A percentile compares a stretch with the other conserved stretches of the same genome.
Evolutionary conservation across 2,329 filamentous ascomycete genomes (phyloP).

Genomic region (Alternaria sp.): DNA sequence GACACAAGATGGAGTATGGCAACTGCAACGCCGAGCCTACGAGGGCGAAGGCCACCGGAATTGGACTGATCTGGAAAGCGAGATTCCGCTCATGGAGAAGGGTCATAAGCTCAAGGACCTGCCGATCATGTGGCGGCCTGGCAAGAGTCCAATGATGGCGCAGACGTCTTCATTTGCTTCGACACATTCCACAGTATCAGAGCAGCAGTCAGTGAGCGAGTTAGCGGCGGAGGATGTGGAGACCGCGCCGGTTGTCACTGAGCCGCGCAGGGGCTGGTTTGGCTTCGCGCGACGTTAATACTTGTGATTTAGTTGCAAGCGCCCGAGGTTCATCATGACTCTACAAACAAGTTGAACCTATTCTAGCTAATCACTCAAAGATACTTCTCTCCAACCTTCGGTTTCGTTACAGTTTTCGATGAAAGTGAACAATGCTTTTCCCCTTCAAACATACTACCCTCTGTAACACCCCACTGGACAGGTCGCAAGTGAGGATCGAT

Average conservation of each 20-base stretch:
- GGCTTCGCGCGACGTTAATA: not conserved
- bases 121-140: not conserved
- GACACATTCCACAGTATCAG: not conserved
- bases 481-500: constrained; percentile 13
- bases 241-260: not conserved
- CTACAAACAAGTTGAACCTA: too few species aligned
- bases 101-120: constrained; percentile 7
- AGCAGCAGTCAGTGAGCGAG: not conserved
- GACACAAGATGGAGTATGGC: constrained; percentile 36
- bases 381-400: constrained; percentile 1
- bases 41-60: constrained; percentile 13
- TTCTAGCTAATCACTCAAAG: not conserved
- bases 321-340: not conserved
- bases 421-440: not conserved
- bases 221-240: not conserved
- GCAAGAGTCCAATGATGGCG: not conserved
- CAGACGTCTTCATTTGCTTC: not conserved
- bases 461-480: constrained; percentile 29
- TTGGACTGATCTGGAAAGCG: constrained; percentile 1
- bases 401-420: constrained; percentile 1
- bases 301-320: not conserved
- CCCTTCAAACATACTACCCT: not conserved
- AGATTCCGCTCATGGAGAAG: constrained; percentile 6
- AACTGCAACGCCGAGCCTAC: constrained; percentile 33
- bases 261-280: not conserved